Base-by-base conservation (phyloP, 495 filamentous ascomycete genomes). In the Thozetella sp. region DNA sequence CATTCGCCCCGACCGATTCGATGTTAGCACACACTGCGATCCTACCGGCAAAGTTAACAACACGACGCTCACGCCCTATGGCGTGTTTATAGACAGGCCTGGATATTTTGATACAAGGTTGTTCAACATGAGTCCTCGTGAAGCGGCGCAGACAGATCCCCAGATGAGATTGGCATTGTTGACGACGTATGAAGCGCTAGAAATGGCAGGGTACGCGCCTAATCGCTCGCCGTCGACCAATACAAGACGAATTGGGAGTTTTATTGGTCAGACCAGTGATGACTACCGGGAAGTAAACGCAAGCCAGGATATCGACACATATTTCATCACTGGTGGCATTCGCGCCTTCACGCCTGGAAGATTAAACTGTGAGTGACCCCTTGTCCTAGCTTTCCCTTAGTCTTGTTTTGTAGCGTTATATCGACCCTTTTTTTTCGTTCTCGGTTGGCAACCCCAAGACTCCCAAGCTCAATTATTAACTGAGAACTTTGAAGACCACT, bases 101-200 rank as follows among this genome's bases (percentile, higher is more conserved):
- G 88, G 86, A n/a, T 69, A 86, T 2, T 95, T 96, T 66, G 91
- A 95, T 56, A 80, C 88, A 34, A 77, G 82, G 2, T 92, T 93
- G 73, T 93, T 93, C 85, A 91, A 91, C 71, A 92, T 95, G 81
- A 93, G 91, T 23, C 90, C 91, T 0, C 86, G 90, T 55, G 91
- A 95, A 73, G 91, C 91, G 3, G 76, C 81, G 34, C 90, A 93
- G 58, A 90, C 87, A 1, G 92, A 96, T 70, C 92, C 92, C 1
- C 86, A 88, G 67, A 91, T 93, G 66, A 81, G 92, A 27, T 72
- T 93, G 45, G 88, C 88, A 2, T 75, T 96, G 4, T 77, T 88
- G 27, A 93, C 89, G 22, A 89, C 90, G 0, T 93, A 93, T 59
- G 91, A 93, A 63, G 92, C 91, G 0, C 76, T 96, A 1, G 92